These are phyloP conservation scores for Brettanomyces custersianus DNA, from an alignment of 805 yeast genomes.

Conservation along the genomic window DNA sequence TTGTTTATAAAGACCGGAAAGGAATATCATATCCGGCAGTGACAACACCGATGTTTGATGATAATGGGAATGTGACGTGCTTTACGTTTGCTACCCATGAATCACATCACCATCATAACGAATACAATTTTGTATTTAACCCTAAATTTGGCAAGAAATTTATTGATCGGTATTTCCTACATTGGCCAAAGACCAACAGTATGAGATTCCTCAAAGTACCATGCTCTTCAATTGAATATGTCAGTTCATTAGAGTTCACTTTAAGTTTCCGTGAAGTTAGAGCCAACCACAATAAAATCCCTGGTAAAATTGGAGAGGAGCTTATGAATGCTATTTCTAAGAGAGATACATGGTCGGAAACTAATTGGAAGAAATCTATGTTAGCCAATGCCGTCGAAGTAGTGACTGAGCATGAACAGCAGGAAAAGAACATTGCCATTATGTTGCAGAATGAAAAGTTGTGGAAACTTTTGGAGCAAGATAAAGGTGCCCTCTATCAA, in stretches of 20 bases:
- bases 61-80: conserved; percentile 27
- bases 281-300: conserved; percentile 26
- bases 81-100: conserved; percentile 13
- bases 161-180: conserved; percentile 27
- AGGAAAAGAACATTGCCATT: conserved; percentile 17
- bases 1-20: conserved; percentile 45
- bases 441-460: conserved; percentile 20
- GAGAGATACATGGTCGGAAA: conserved; percentile 32
- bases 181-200: conserved; percentile 15
- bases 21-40: conserved; percentile 42
- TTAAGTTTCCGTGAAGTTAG: conserved; percentile 10
- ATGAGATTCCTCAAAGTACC: conserved; percentile 28
- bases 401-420: conserved; percentile 28
- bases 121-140: conserved; percentile 16
- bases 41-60: conserved; percentile 18
- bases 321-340: background rate
- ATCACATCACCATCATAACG: background rate
- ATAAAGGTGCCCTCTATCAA: conserved; percentile 11
- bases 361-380: conserved; percentile 29
- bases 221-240: conserved; percentile 32
- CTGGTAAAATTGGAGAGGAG: conserved; percentile 26
- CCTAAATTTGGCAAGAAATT: conserved; percentile 22
- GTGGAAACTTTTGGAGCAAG: conserved; percentile 7
- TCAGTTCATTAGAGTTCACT: conserved; percentile 30
- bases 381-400: conserved; percentile 28